These are phyloP conservation scores for Stramenopiles sp. DNA, from an alignment of 352 stramenopile genomes.

Conservation along the genomic window DNA sequence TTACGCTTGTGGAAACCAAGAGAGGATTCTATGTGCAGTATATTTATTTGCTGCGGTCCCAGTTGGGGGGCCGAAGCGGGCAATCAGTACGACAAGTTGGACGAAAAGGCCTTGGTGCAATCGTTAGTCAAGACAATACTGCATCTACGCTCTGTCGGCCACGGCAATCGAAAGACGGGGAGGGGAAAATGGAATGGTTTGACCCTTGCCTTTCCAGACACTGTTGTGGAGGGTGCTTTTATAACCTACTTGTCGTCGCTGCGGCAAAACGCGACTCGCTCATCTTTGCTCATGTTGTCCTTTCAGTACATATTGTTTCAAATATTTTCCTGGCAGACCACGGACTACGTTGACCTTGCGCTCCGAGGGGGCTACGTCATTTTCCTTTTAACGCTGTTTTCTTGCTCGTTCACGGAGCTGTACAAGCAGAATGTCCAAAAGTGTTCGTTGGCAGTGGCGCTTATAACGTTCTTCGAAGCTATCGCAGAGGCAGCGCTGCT, in stretches of 20 bases:
- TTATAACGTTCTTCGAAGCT: not conserved
- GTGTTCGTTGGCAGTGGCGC: not conserved
- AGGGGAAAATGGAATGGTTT: not conserved
- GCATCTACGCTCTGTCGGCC: not conserved
- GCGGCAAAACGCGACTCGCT: not conserved
- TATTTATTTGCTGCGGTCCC: not conserved
- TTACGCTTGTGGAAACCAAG: not conserved
- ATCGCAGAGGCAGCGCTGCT: not conserved
- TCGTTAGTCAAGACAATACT: not conserved
- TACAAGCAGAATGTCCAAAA: not conserved
- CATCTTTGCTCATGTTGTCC: not conserved
- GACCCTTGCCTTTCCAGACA: not conserved
- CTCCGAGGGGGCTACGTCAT: not conserved
- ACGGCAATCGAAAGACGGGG: not conserved
- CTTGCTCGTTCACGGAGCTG: not conserved
- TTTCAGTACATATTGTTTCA: not conserved
- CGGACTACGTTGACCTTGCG: not conserved
- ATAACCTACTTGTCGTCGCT: not conserved
- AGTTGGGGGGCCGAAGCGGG: not conserved
- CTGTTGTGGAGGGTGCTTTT: not conserved
- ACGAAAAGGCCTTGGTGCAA: not conserved
- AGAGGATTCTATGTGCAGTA: slow-evolving; percentile 2
- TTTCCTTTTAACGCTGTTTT: not conserved
- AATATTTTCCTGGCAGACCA: not conserved
- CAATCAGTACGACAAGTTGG: not conserved